These are phyloP conservation scores for Penicillium verhagenii DNA, from an alignment of 495 filamentous ascomycete genomes.

Conservation along the genomic window DNA sequence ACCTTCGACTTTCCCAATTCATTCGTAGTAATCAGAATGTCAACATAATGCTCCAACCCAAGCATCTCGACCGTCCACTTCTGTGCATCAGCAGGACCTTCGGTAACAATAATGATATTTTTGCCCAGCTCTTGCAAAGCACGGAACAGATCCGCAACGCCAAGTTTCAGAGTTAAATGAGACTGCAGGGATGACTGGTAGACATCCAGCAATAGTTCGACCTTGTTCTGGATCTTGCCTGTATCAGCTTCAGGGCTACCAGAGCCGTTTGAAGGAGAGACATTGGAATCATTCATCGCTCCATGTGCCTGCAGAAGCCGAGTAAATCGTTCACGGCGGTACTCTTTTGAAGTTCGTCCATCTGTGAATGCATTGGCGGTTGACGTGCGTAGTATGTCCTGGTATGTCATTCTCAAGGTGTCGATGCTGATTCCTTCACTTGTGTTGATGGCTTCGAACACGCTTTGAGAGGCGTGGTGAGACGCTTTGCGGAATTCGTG, in stretches of 20 bases:
- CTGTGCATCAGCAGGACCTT: conserved; percentile 42
- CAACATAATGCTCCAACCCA: conserved; percentile 28
- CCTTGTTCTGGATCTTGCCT: background rate
- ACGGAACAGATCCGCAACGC: conserved; percentile 22
- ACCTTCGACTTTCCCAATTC: conserved; percentile 32
- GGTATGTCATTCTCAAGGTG: conserved; percentile 22
- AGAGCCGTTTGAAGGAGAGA: too few relatives aligned
- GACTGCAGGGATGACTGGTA: conserved; percentile 22
- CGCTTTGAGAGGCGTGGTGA: conserved; percentile 19
- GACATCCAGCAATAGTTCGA: conserved; percentile 17
- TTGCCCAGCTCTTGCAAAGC: conserved; percentile 24
- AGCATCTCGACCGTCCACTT: conserved; percentile 35
- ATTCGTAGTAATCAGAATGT: conserved; percentile 38
- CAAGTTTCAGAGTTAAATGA: conserved; percentile 26
- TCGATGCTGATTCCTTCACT: conserved; percentile 6
- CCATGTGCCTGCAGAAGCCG: conserved; percentile 24
- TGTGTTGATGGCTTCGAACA: conserved; percentile 21
- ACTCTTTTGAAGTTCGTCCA: conserved; percentile 35
- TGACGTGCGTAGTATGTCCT: conserved; percentile 22
- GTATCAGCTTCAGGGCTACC: too few relatives aligned
- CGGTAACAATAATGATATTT: conserved; percentile 35
- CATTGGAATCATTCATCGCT: background rate
- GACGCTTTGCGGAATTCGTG: conserved; percentile 41
- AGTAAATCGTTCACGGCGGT: conserved; percentile 36
- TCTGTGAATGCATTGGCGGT: conserved; percentile 38